Conservation (phyloP, 305 asterid genomes). For the Fraxinus floribunda region DNA sequence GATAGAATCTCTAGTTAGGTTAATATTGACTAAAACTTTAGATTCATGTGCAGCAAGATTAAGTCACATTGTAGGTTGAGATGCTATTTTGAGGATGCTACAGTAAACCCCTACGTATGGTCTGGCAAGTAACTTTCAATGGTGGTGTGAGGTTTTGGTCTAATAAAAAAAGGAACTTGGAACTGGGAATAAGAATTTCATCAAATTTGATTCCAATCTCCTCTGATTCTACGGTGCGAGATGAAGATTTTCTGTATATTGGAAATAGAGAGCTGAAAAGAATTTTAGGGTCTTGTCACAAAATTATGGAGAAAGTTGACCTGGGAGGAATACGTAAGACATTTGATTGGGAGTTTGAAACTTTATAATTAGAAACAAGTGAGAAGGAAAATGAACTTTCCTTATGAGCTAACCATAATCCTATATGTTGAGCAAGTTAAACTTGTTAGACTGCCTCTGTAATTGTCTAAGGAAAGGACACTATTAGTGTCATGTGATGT, state of each 20-base stretch:
- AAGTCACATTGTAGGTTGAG: neutral
- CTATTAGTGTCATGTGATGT: neutral
- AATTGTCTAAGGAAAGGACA: neutral
- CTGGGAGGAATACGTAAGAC: neutral
- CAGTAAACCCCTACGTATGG: neutral
- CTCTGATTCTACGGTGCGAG: neutral
- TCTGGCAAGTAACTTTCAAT: neutral
- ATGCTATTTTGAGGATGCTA: neutral
- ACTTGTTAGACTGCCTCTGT: neutral
- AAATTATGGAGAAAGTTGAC: neutral
- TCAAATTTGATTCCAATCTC: neutral
- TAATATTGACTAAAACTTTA: neutral
- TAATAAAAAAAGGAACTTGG: neutral
- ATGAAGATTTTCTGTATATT: neutral
- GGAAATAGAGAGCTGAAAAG: neutral
- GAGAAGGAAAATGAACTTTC: neutral
- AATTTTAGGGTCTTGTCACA: neutral
- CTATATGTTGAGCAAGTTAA: neutral
- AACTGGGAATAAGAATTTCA: neutral
- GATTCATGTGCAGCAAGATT: neutral
- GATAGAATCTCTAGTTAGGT: neutral
- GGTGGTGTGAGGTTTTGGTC: neutral
- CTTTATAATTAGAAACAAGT: neutral
- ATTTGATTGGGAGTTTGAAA: neutral
- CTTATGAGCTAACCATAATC: neutral